phyloP scores from a whole-genome alignment of 441 rosid species.

The Cnidoscolus chayamansa region DNA sequence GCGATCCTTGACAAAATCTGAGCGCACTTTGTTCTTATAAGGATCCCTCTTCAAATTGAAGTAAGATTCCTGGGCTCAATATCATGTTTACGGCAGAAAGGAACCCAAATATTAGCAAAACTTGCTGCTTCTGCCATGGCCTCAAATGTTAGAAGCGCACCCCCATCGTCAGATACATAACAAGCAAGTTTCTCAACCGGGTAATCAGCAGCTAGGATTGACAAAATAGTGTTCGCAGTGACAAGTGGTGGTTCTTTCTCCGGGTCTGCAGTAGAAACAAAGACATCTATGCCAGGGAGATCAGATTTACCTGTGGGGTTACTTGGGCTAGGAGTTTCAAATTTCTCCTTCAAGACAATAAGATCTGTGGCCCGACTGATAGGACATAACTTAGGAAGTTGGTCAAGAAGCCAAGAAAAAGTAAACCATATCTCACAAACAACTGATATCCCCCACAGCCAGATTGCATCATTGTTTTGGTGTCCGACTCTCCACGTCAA shows the following conservation, averaged over 20 bases:
- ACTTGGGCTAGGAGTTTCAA: constrained; percentile 60
- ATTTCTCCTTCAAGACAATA: constrained; percentile 76
- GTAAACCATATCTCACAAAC: constrained; percentile 95
- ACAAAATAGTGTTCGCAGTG: constrained; percentile 81
- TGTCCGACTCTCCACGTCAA: constrained; percentile 63
- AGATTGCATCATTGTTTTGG: constrained; percentile 62
- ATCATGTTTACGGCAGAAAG: constrained; percentile 72
- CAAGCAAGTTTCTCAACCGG: constrained; percentile 92
- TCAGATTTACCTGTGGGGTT: constrained; percentile 85
- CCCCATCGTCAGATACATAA: constrained; percentile 91
- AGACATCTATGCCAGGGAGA: constrained; percentile 83
- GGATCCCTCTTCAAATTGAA: constrained; percentile 75
- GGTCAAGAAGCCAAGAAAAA: constrained; percentile 93
- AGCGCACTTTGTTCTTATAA: constrained; percentile 64
- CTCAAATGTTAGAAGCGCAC: constrained; percentile 83
- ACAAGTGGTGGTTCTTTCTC: constrained; percentile 96
- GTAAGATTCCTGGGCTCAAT: constrained; percentile 79
- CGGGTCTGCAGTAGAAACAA: constrained; percentile 90
- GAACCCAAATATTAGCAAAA: constrained; percentile 79
- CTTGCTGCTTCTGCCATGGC: constrained; percentile 97
- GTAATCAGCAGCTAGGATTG: constrained; percentile 78
- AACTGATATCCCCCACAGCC: constrained; percentile 97
- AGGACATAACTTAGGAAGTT: constrained; percentile 86
- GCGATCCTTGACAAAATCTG: constrained; percentile 73
- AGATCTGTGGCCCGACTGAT: constrained; percentile 83